These are phyloP conservation scores for Leccinum ochraceum DNA, from an alignment of 768 basidiomycete genomes.

Conservation along the genomic window DNA sequence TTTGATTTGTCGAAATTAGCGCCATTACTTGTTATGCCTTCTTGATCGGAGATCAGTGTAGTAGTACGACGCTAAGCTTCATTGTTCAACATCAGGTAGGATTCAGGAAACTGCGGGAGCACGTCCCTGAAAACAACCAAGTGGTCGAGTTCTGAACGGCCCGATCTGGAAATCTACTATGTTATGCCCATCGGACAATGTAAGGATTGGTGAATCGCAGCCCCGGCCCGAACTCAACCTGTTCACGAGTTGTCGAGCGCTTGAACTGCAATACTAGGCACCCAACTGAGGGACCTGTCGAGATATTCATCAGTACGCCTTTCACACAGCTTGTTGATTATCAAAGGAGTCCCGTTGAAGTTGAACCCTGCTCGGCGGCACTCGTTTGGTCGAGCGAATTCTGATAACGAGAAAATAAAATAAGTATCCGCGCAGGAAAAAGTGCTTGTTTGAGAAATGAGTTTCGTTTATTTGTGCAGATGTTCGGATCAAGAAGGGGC, in stretches of 20 bases:
- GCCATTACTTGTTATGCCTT: background rate
- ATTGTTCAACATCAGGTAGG: constrained; percentile 2
- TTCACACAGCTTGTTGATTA: background rate
- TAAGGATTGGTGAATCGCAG: too few species aligned
- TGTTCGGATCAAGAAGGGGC: background rate
- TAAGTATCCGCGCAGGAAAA: background rate
- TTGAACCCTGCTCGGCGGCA: too few species aligned
- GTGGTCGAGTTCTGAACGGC: background rate
- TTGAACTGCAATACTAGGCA: background rate
- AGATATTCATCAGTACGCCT: background rate
- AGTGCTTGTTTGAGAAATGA: background rate
- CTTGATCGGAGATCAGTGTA: background rate
- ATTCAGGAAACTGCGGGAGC: background rate
- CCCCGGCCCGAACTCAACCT: too few species aligned
- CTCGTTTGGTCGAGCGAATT: background rate
- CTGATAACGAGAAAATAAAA: background rate
- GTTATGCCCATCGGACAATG: too few species aligned
- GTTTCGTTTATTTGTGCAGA: background rate
- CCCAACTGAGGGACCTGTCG: background rate
- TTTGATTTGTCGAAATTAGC: background rate
- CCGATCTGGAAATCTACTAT: background rate
- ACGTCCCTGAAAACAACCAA: background rate
- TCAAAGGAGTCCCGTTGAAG: too few species aligned
- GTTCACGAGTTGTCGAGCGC: too few species aligned
- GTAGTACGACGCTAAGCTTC: background rate